Base-by-base conservation (phyloP, 2,329 filamentous ascomycete genomes). In the Pyrenochaeta sp. region DNA sequence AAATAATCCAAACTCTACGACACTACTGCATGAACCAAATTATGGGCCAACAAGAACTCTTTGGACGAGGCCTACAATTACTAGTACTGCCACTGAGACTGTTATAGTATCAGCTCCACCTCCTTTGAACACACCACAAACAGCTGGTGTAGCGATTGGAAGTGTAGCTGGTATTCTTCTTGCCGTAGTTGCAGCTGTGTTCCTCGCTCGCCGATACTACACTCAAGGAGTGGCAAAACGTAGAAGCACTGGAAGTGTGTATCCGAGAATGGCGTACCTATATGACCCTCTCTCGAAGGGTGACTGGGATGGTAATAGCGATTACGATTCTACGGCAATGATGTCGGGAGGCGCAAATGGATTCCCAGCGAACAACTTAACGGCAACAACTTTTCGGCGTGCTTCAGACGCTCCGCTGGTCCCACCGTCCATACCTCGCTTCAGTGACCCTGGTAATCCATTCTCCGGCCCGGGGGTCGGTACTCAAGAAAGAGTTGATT, bases 81-180 rank as follows among this genome's bases (percentile, higher is more conserved):
- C 54, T 4, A 42, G 35, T 11, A 53, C 30, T 7, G 46, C 44
- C 20, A 53, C 53, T 13, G 51, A 35, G 26, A 53, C 49, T 22
- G 35, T 22, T 32, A 37, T 34, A 7, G 48, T 35, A 9, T 31
- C 49, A 13, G 41, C 43, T 32, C 43, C 59, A 19, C 47, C 59
- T 21, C 61, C 56, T 42, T 44, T 66, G 26, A 60, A 52, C 3
- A 58, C 55, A 21, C 55, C 61, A 2, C 66, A 71, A 45, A 70
- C 67, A 5, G 69, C 65, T 9, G 69, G 67, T 23, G 62, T 72
- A 18, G 69, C 64, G 14, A 51, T 71, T 19, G 67, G 61, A 21
- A 62, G 65, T 10, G 63, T 64, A 7, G 63, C 65, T 19, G 65
- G 62, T 27, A 38, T 69, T 24, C 46, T 72, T 22, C 51, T 72